These are phyloP conservation scores for Pichia sp. DNA, from an alignment of 1,139 yeast species.

Conservation along the genomic window DNA sequence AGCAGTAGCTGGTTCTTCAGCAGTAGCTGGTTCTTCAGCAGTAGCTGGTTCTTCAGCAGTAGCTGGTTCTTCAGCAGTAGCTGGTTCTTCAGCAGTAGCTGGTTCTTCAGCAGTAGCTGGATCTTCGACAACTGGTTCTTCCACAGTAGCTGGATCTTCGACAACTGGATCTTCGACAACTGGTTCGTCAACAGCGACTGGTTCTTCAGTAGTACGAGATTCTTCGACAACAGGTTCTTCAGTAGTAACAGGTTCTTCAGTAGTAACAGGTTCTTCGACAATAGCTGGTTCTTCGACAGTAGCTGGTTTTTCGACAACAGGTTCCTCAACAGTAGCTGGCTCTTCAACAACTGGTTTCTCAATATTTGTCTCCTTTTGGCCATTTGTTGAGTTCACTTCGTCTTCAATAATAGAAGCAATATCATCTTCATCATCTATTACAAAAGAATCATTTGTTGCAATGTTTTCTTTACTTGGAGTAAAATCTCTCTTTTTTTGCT, in stretches of 20 bases:
- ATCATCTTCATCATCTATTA: conserved; percentile 20
- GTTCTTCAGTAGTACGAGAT: too few species aligned
- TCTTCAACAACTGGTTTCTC: conserved; percentile 2
- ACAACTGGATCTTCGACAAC: too few species aligned
- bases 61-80: too few species aligned
- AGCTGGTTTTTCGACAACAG: not conserved
- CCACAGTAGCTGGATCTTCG: too few species aligned
- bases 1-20: conserved; percentile 1
- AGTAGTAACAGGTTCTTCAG: conserved; percentile 2
- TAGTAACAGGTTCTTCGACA: conserved; percentile 5
- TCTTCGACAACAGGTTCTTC: too few species aligned
- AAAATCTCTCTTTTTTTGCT: conserved; percentile 6
- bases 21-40: not conserved
- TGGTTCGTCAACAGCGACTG: too few species aligned
- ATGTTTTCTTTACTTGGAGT: conserved; percentile 11
- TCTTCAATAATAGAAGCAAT: conserved; percentile 5
- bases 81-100: too few species aligned
- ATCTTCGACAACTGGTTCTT: too few species aligned
- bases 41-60: too few species aligned
- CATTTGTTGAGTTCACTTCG: not conserved
- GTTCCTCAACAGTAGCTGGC: conserved; percentile 1
- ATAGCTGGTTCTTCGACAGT: conserved; percentile 1
- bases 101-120: too few species aligned
- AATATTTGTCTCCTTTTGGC: not conserved
- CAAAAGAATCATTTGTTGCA: conserved; percentile 19